Base-by-base conservation (phyloP, 768 basidiomycete species). In the Calocybe gangraenosa region DNA sequence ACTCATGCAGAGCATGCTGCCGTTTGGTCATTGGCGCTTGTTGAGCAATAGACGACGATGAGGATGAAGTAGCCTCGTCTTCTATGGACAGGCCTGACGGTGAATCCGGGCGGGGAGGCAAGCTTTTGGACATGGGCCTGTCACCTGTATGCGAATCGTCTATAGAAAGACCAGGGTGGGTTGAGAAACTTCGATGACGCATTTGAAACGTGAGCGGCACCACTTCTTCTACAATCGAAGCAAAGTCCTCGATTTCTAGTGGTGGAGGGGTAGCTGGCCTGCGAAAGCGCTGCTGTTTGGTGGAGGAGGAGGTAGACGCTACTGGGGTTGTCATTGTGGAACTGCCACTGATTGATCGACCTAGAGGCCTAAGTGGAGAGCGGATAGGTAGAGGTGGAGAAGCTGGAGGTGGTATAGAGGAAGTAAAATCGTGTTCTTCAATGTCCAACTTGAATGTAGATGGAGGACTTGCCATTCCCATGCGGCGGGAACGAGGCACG, bases 1-100 rank as follows among this genome's bases (percentile, higher is more conserved):
- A 65, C 52, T 92, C 90, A 40, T 79, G 76, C 17, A 92, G 67
- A 7, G 88, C 88, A 60, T 92, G 84, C 18, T 79, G 74, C 30
- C 90, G 77, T 65, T 91, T 91, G 20, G 82, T 75, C 57, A 80
- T 69, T 17, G 64, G 56, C n/a, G 66, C 58, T 10, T 59, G 56
- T 30, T 48, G 52, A 14, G 48, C 50, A 19, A 52, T 36, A 8
- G 54, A 47, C 3, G 63, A 57, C 10, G 60, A 57, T 10, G 60
- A 56, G 15, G 60, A 56, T 18, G 55, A 47, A 21, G 50, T 52
- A 15, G 58, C 54, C 22, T 55, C 47, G 42, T 57, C 53, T 38
- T 60, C 58, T 37, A 62, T 57, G 7, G 56, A 51, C 11, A 61
- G 34, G 35, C 55, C 53, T 3, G 62, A 35, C 14, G 13, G 59